Evolutionary conservation across 1,139 yeast species (phyloP).

Genomic region (Lizanozyma gosingica): DNA sequence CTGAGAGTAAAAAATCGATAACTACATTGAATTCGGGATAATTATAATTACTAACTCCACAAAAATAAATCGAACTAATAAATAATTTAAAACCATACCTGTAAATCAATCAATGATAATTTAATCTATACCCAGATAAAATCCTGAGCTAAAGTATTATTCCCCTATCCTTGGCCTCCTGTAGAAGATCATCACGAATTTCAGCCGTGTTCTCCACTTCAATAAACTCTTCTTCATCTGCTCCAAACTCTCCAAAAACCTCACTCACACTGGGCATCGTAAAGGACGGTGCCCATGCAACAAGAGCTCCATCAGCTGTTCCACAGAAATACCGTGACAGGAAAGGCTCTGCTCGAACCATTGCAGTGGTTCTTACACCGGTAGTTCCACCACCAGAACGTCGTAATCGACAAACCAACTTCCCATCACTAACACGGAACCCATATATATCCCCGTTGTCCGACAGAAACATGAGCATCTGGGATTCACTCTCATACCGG

Average conservation of each 20-base stretch:
- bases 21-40: no score
- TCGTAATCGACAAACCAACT: constrained; percentile 42
- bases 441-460: constrained; percentile 74
- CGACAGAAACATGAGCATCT: constrained; percentile 59
- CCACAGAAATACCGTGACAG: constrained; percentile 42
- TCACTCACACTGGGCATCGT: constrained; percentile 10
- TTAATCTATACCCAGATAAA: no score
- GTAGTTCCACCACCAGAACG: constrained; percentile 26
- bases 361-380: constrained; percentile 37
- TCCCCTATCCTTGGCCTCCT: neutral
- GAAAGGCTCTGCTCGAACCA: constrained; percentile 40
- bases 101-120: no score
- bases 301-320: constrained; percentile 49
- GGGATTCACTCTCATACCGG: constrained; percentile 38
- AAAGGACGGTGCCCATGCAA: constrained; percentile 39
- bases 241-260: constrained; percentile 3
- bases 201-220: constrained; percentile 1
- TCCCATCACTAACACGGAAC: constrained; percentile 56
- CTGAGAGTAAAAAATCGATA: no score
- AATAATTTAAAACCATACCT: no score
- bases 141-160: no score
- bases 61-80: no score
- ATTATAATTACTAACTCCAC: no score
- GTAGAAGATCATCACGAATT: constrained; percentile 1
- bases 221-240: constrained; percentile 3